Base-by-base conservation (phyloP, 164 flowering plant species). In the Paratinospora sagittata region DNA sequence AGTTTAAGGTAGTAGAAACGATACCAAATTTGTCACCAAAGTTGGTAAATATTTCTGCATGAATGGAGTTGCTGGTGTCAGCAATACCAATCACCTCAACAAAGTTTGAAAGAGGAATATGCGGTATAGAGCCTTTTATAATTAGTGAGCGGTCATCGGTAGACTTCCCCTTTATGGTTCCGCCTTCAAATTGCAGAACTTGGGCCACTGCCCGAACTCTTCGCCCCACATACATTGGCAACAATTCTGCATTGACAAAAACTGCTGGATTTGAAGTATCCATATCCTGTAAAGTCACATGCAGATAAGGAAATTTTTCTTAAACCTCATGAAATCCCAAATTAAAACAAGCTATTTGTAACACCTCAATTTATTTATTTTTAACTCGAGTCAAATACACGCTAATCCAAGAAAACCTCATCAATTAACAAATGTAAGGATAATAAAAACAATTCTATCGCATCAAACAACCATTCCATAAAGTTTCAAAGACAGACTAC, bases 11-110 rank as follows among this genome's bases (percentile, higher is more conserved):
- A 55, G 61, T 55, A 2, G 24, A 16, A 67, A 36, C 19, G 75
- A 63, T 84, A 92, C 97, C 97, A 68, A 87, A 80, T 62, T 74
- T 65, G 37, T 92, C 89, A 11, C 98, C 96, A 72, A 95, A 90
- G 78, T 92, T 85, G 74, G 90, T 89, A 91, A 88, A 88, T 27
- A 71, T 84, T 45, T 95, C 97, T 64, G 97, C 95, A 60, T 79
- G 81, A 75, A 93, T 90, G 71, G 96, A 86, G 68, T 85, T 88
- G 45, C 83, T 84, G 77, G 77, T 75, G n/a, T 93, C 98, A 52
- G 93, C 98, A 74, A 93, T 82, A 57, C 98, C 98, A 79, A 93
- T 90, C 34, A 93, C 97, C 79, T 96, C 99, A 36, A 55, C 61
- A 19, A 55, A 55, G 61, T n/a, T 55, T 55, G 61, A 77, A n/a